phyloP scores from a whole-genome alignment of 1,284 basidiomycete species.

The Cronartium ribicola region DNA sequence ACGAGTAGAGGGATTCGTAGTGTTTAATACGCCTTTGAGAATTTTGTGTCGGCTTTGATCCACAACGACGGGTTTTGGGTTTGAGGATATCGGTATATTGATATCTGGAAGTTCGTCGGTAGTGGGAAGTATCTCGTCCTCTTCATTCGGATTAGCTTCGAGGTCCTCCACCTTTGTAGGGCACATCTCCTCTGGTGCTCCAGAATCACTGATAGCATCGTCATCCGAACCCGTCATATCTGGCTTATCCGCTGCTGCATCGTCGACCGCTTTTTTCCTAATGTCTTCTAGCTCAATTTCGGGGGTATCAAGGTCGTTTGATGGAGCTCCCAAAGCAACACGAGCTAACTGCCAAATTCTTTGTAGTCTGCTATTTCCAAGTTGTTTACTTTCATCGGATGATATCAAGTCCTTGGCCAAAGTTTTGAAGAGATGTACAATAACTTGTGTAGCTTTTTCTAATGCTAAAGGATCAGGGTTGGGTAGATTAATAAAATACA shows the following conservation, averaged over 20 bases:
- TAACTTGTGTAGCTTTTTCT: conserved; percentile 30
- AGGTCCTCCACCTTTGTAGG: not conserved
- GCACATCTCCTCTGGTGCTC: not conserved
- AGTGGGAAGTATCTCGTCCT: not conserved
- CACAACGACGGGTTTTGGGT: not conserved
- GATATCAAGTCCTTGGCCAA: conserved; percentile 33
- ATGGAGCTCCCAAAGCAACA: conserved; percentile 31
- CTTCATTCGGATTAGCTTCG: not conserved
- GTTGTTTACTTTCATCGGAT: conserved; percentile 2
- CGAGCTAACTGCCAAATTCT: conserved; percentile 35
- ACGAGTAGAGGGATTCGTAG: conserved; percentile 35
- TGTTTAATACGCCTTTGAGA: conserved; percentile 22
- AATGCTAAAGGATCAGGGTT: conserved; percentile 30
- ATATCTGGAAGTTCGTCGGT: conserved; percentile 11
- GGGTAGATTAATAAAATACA: conserved; percentile 36
- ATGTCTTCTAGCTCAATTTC: not conserved
- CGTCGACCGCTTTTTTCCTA: not conserved
- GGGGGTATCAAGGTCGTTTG: not conserved
- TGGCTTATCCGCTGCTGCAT: conserved; percentile 6
- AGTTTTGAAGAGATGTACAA: conserved; percentile 41
- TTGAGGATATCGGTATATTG: not conserved
- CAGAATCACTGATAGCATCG: not conserved
- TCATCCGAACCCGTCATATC: conserved; percentile 1
- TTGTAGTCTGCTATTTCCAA: conserved; percentile 22
- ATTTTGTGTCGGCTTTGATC: conserved; percentile 1